Conservation (phyloP, 805 yeast genomes). For the Yamadazyma insecticola region DNA sequence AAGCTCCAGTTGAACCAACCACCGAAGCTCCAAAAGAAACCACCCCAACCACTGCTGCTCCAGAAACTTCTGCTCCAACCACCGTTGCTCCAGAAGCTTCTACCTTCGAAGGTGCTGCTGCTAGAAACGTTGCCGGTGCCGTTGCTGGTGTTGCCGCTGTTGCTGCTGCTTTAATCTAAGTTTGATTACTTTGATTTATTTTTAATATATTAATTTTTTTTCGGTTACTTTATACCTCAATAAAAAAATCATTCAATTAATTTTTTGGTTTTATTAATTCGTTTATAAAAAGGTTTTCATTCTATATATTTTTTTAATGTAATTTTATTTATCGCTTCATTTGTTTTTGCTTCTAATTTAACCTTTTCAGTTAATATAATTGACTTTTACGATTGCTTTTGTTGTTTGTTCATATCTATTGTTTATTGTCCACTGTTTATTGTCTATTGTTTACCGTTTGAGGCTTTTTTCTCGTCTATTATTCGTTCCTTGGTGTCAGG, state of each 20-base stretch:
- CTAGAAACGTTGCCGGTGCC: conserved; percentile 23
- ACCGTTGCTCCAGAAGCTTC: conserved; percentile 9
- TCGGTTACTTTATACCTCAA: background rate
- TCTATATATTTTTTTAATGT: too few species aligned
- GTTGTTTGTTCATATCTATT: too few species aligned
- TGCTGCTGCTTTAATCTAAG: conserved; percentile 24
- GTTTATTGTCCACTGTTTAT: too few species aligned
- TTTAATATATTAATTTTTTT: background rate
- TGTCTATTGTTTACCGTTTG: too few species aligned
- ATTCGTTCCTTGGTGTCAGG: too few species aligned
- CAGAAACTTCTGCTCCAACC: conserved; percentile 10
- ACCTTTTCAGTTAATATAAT: too few species aligned
- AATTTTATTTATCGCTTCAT: too few species aligned
- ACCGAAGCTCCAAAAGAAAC: conserved; percentile 12
- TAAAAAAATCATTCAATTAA: background rate
- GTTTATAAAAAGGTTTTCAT: too few species aligned
- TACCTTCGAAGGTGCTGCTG: conserved; percentile 25
- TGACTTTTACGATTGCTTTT: too few species aligned
- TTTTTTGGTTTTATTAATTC: background rate
- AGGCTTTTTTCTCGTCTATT: too few species aligned
- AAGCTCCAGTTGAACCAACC: conserved; percentile 13
- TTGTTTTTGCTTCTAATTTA: too few species aligned
- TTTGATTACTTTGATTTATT: background rate
- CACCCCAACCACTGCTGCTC: conserved; percentile 10
- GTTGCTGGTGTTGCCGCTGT: conserved; percentile 23